These are phyloP conservation scores for Amanita polypyramis DNA, from an alignment of 768 basidiomycete genomes.

Conservation along the genomic window DNA sequence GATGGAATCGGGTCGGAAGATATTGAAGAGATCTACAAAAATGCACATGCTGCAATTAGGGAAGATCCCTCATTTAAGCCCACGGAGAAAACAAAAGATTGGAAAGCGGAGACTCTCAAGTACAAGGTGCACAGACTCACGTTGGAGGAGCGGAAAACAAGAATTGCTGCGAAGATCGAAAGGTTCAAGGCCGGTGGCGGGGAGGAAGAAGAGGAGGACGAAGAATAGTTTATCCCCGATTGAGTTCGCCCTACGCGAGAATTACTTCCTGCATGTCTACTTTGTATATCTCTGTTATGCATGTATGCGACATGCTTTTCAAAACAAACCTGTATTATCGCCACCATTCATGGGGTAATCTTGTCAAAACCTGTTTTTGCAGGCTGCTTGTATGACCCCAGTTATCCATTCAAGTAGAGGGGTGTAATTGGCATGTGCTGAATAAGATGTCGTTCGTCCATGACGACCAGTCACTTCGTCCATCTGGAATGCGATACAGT, in stretches of 20 bases:
- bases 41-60: constrained; percentile 91
- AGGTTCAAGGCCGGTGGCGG: constrained; percentile 70
- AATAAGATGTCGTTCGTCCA: constrained; percentile 31
- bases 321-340: background rate
- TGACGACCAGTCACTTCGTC: constrained; percentile 30
- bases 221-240: constrained; percentile 36
- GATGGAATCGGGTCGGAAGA: constrained; percentile 94
- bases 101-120: constrained; percentile 80
- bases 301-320: background rate
- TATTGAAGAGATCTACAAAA: constrained; percentile 91
- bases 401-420: constrained; percentile 40
- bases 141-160: constrained; percentile 63
- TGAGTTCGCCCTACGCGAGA: constrained; percentile 10
- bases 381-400: constrained; percentile 31
- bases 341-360: background rate
- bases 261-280: constrained; percentile 2
- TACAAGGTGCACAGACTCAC: constrained; percentile 61
- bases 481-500: constrained; percentile 49
- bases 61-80: constrained; percentile 89
- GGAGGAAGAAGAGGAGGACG: constrained; percentile 44
- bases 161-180: constrained; percentile 82
- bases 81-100: constrained; percentile 81
- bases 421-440: constrained; percentile 6
- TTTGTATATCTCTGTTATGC: background rate
- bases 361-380: constrained; percentile 5